Evolutionary conservation across 2,329 filamentous ascomycete species (phyloP).

Genomic region (Fusarium papillatum): DNA sequence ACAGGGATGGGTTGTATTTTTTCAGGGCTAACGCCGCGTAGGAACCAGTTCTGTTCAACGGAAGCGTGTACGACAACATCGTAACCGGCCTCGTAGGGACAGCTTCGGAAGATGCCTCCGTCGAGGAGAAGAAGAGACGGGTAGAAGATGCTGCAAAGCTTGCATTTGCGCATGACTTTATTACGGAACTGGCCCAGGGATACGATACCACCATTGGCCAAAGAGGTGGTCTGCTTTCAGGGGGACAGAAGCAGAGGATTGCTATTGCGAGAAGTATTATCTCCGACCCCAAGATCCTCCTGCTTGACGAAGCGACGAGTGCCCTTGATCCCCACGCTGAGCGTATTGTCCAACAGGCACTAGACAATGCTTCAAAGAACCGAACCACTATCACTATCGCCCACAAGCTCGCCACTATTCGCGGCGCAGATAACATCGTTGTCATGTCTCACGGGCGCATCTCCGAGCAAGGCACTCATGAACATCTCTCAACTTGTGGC

Average conservation of each 20-base stretch:
- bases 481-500: constrained; percentile 61
- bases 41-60: constrained; percentile 55
- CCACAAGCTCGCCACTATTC: constrained; percentile 69
- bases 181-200: constrained; percentile 59
- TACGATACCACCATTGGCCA: constrained; percentile 73
- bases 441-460: constrained; percentile 70
- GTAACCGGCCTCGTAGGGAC: constrained; percentile 58
- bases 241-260: constrained; percentile 54
- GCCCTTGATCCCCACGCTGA: constrained; percentile 59
- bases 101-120: constrained; percentile 34
- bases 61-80: constrained; percentile 64
- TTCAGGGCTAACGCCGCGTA: neutral
- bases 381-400: constrained; percentile 72
- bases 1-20: neutral
- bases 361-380: constrained; percentile 63
- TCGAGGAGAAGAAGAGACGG: constrained; percentile 56
- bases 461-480: constrained; percentile 67
- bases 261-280: constrained; percentile 63
- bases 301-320: constrained; percentile 77
- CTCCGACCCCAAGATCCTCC: constrained; percentile 62
- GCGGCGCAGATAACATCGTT: constrained; percentile 45
- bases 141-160: constrained; percentile 60
- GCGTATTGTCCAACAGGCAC: constrained; percentile 64
- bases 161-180: constrained; percentile 62
- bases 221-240: constrained; percentile 70